Conservation (phyloP, 768 basidiomycete species). For the Tylopilus sp. region DNA sequence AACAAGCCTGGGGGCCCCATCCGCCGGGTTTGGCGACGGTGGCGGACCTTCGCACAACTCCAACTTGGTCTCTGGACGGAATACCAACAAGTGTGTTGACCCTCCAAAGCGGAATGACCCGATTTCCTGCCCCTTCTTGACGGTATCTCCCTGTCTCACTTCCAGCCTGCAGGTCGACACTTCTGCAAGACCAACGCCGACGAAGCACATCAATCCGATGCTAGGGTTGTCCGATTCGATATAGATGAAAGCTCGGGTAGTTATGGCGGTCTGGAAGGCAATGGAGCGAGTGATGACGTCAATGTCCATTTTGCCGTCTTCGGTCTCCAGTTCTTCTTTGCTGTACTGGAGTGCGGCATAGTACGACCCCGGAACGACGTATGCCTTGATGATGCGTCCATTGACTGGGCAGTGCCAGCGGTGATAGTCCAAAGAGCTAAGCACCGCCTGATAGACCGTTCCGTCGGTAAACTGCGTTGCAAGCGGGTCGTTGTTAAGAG, state of each 20-base stretch:
- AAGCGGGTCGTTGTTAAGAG: constrained; percentile 44
- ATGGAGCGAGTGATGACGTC: constrained; percentile 10
- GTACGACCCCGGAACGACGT: constrained; percentile 50
- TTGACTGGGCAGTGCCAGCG: constrained; percentile 62
- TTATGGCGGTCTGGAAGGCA: not conserved
- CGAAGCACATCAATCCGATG: constrained; percentile 58
- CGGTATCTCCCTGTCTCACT: constrained; percentile 42
- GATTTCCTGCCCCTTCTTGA: constrained; percentile 54
- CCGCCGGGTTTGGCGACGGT: not conserved
- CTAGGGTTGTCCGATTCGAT: constrained; percentile 52
- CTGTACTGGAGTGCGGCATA: constrained; percentile 42
- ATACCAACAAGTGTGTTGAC: constrained; percentile 47
- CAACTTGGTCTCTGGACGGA: constrained; percentile 33
- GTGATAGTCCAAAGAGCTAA: constrained; percentile 53
- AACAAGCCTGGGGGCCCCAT: not conserved
- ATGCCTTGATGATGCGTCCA: constrained; percentile 39
- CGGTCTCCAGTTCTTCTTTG: too few relatives aligned
- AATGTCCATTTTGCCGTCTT: constrained; percentile 26
- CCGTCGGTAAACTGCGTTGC: constrained; percentile 46
- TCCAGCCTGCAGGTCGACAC: constrained; percentile 55
- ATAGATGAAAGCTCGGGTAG: constrained; percentile 51
- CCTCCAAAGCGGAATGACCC: constrained; percentile 68
- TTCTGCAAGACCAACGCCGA: constrained; percentile 61
- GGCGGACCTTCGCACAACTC: constrained; percentile 1
- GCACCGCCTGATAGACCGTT: constrained; percentile 54